phyloP scores from a whole-genome alignment of 2,329 filamentous ascomycete genomes.

The Fusarium xyrophilum region DNA sequence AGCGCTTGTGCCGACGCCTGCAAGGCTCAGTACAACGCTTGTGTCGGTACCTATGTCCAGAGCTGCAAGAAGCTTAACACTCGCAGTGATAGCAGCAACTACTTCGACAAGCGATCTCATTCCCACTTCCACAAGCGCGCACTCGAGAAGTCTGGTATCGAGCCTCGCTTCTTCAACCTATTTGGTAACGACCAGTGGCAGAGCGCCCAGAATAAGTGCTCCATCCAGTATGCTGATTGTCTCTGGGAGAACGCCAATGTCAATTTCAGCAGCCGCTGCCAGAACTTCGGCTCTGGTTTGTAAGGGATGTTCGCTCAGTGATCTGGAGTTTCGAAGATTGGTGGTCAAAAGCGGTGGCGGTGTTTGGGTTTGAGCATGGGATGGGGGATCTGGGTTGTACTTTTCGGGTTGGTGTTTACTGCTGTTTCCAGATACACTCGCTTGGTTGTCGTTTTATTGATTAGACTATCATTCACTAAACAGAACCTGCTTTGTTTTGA shows the following conservation, averaged over 20 bases:
- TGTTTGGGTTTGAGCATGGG: neutral
- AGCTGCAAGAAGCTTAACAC: slow-evolving; percentile 51
- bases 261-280: slow-evolving; percentile 50
- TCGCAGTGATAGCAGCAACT: slow-evolving; percentile 30
- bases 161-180: slow-evolving; percentile 39
- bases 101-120: slow-evolving; percentile 31
- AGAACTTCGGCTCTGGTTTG: slow-evolving; percentile 44
- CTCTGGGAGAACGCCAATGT: slow-evolving; percentile 51
- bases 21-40: slow-evolving; percentile 59
- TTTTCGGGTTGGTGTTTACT: slow-evolving; percentile 14
- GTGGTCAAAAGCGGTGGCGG: neutral
- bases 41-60: slow-evolving; percentile 57
- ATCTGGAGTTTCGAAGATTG: neutral
- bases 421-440: slow-evolving; percentile 22
- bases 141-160: slow-evolving; percentile 36
- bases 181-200: slow-evolving; percentile 44
- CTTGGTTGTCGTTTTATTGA: slow-evolving; percentile 14
- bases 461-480: slow-evolving; percentile 29
- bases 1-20: slow-evolving; percentile 61
- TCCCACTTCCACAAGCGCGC: slow-evolving; percentile 39
- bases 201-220: slow-evolving; percentile 53
- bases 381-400: neutral
- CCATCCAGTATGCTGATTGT: slow-evolving; percentile 59
- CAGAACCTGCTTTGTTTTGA: slow-evolving; percentile 29
- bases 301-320: neutral